Percentiles rank a stretch among this genome's conserved stretches.
Evolutionary conservation across 78 protist species (phyloP).

Genomic region (Pigoraptor vietnamica): DNA sequence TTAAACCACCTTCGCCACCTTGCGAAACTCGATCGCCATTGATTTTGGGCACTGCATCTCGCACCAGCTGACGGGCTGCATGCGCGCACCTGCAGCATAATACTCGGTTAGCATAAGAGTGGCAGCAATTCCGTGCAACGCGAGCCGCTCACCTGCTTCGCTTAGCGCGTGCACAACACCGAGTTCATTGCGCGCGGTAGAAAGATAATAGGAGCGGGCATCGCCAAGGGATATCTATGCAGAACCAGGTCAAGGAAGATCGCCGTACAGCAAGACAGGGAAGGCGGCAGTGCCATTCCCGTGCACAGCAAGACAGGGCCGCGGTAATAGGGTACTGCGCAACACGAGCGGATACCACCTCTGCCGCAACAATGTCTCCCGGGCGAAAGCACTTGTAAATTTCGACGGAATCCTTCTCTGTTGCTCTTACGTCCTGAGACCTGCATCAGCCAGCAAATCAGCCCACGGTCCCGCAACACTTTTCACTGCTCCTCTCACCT

Average conservation of each 20-base stretch:
- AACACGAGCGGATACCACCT: slow-evolving; percentile 39
- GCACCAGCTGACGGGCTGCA: slow-evolving; percentile 74
- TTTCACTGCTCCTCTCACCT: not conserved
- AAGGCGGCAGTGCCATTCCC: not conserved
- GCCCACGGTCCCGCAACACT: no score
- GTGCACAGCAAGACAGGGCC: not conserved
- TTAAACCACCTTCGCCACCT: slow-evolving; percentile 47
- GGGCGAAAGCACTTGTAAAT: slow-evolving; percentile 75
- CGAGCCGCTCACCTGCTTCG: slow-evolving; percentile 24
- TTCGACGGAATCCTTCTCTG: slow-evolving; percentile 73
- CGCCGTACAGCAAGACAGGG: not conserved
- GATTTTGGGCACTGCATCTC: slow-evolving; percentile 78
- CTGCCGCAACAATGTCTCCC: slow-evolving; percentile 64
- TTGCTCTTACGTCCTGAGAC: slow-evolving; percentile 66
- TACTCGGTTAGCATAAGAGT: no score
- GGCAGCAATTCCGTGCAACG: not conserved
- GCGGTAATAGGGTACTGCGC: not conserved
- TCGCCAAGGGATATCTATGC: slow-evolving; percentile 73
- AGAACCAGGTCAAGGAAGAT: not conserved
- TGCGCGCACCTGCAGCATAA: slow-evolving; percentile 19
- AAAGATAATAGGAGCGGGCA: slow-evolving; percentile 62
- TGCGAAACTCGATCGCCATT: slow-evolving; percentile 57
- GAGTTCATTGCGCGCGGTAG: slow-evolving; percentile 73
- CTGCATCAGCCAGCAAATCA: not conserved
- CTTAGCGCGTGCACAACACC: slow-evolving; percentile 78